Conservation (phyloP, 768 basidiomycete species). For the Xanthoconium purpureum region DNA sequence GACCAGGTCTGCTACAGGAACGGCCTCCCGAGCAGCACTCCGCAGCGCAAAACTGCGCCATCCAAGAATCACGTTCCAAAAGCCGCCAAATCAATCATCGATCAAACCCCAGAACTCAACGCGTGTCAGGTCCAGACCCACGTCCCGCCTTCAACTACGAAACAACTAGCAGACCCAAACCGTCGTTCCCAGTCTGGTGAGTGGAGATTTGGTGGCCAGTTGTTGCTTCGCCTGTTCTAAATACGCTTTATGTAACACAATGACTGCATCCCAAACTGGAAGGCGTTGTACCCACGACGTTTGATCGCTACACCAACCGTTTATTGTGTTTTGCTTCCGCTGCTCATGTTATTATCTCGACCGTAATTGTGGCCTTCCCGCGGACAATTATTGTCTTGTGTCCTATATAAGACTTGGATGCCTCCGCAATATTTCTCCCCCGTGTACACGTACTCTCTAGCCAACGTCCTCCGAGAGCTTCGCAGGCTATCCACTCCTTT, state of each 20-base stretch:
- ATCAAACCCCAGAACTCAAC: too few relatives aligned
- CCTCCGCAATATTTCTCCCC: background rate
- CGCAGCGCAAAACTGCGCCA: too few relatives aligned
- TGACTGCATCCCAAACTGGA: constrained; percentile 13
- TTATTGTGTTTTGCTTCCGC: constrained; percentile 11
- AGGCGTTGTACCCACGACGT: constrained; percentile 18
- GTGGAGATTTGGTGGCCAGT: background rate
- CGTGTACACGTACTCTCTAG: background rate
- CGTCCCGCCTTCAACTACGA: background rate
- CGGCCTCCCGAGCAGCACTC: too few relatives aligned
- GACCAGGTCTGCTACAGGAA: too few relatives aligned
- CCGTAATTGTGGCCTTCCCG: background rate
- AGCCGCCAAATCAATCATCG: background rate
- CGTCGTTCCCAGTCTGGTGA: background rate
- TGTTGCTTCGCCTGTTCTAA: too few relatives aligned
- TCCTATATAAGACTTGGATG: constrained; percentile 18
- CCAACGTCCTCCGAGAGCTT: constrained; percentile 24
- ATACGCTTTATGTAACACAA: background rate
- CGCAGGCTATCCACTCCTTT: constrained; percentile 25
- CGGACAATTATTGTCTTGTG: constrained; percentile 12
- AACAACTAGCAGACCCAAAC: background rate
- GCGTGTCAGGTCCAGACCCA: background rate
- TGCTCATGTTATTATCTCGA: background rate
- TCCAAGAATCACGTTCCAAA: too few relatives aligned
- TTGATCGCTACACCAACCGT: background rate